Conservation (phyloP, 257 asterid species). For the Craterostigma plantagineum region DNA sequence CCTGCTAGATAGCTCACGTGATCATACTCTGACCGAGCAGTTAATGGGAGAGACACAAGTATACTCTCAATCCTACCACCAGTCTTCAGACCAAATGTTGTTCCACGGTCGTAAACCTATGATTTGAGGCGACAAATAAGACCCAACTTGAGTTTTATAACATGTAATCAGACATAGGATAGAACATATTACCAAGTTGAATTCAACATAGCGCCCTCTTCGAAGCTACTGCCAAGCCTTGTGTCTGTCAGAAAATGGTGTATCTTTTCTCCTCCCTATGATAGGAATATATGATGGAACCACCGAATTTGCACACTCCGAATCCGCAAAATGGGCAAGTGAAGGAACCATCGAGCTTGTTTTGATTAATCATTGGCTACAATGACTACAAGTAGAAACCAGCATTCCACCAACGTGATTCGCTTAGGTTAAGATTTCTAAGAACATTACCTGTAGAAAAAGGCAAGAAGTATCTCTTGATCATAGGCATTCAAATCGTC, state of each 20-base stretch:
- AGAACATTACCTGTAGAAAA: conserved; percentile 71
- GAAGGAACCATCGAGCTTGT: conserved; percentile 2
- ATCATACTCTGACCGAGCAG: conserved; percentile 91
- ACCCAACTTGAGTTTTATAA: background rate
- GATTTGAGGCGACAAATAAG: background rate
- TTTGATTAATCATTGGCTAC: background rate
- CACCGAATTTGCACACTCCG: conserved; percentile 93
- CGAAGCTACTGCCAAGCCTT: conserved; percentile 95
- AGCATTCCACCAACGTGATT: background rate
- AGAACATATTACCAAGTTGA: conserved; percentile 53
- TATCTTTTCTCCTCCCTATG: conserved; percentile 74
- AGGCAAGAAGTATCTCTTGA: conserved; percentile 96
- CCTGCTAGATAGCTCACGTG: conserved; percentile 39
- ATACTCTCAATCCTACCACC: conserved; percentile 99
- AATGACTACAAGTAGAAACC: background rate
- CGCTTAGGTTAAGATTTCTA: background rate
- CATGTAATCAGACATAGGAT: background rate
- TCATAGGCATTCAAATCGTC: conserved; percentile 84
- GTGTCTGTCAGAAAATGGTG: conserved; percentile 48
- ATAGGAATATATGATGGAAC: conserved; percentile 87
- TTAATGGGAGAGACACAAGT: conserved; percentile 89
- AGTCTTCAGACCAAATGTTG: conserved; percentile 96
- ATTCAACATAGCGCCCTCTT: conserved; percentile 92
- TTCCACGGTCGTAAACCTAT: conserved; percentile 95
- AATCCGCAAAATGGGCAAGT: conserved; percentile 11